These are phyloP conservation scores for Saccharomyces uvarum DNA, from an alignment of 1,139 yeast species.

Conservation along the genomic window DNA sequence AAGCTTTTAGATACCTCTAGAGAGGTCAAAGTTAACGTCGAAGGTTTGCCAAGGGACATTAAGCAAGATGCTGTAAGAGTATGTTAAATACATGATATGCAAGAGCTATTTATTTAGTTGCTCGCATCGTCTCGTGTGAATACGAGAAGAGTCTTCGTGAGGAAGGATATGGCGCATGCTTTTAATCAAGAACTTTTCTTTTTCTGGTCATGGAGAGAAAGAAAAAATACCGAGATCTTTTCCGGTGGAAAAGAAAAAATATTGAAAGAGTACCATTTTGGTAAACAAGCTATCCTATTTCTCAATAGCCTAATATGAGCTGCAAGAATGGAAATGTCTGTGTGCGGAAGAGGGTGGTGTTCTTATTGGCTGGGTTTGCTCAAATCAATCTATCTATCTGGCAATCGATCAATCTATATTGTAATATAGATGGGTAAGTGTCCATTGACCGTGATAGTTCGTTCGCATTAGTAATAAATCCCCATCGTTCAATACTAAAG, in stretches of 20 bases:
- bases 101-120: conserved; percentile 1
- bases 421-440: not conserved
- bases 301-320: not conserved
- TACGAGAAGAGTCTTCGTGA: conserved; percentile 6
- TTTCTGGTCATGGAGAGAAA: not conserved
- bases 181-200: not conserved
- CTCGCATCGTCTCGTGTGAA: conserved; percentile 9
- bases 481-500: not conserved
- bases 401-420: not conserved
- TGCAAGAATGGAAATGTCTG: not conserved
- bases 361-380: not conserved
- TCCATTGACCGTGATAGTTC: not conserved
- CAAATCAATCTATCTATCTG: not conserved
- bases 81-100: conserved; percentile 39
- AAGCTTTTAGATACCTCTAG: conserved; percentile 44
- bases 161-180: not conserved
- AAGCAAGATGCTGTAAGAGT: conserved; percentile 73
- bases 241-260: not conserved
- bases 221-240: not conserved
- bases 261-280: not conserved
- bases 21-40: conserved; percentile 68
- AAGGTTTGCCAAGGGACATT: conserved; percentile 73
- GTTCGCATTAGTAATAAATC: not conserved
- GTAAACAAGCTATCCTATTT: not conserved
- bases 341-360: not conserved